Evolutionary conservation across 805 yeast genomes (phyloP), one percentile per base, ranked within the genome.

Genomic region (Suhomyces sp.): DNA sequence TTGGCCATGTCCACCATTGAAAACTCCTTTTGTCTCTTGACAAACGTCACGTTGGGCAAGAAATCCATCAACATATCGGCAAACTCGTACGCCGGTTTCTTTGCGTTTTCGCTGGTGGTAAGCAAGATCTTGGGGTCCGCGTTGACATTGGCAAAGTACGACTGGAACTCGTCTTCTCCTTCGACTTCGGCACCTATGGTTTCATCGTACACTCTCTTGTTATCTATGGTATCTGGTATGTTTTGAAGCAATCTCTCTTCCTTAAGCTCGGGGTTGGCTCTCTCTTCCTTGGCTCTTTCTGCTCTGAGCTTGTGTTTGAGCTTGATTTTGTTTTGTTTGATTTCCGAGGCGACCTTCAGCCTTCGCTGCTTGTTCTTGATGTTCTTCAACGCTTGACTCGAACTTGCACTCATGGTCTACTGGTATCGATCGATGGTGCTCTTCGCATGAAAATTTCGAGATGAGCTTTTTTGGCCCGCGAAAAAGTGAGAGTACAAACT

Each of bases 41-140:
- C 85, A 67, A 93, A 94, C 5, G 92, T 86, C 1, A 88, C 82
- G 61, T 88, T 86, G 36, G 98, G 98, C 40, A 94, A 71, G 36
- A 92, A 79, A 57, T 91, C 97, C 73, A 88, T 81, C 59, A 94
- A 73, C 52, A 87, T 79, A 57, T 92, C 94, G 7, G 97, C 92
- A 74, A 94, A 91, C 64, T 88, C 92, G 67, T 90, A 92, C 0
- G 97, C 97, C 40, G 82, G 81, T 65, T 88, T 89, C 62, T 84
- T 85, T 13, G 98, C 97, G 60, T 84, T 79, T 40, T 89, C 89
- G 69, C 85, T 90, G 6, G 99, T 94, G 6, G 99, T 94, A 51
- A 94, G 74, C 52, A 94, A 77, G 46, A 94, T 88, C 69, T 94
- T 94, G 46, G 99, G 98, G 49, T 85, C 84, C 56, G 77, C 68